A percentile compares a stretch with the other conserved stretches of the same genome.
Conservation (phyloP, 768 basidiomycete species). For the Boletellus sp. region DNA sequence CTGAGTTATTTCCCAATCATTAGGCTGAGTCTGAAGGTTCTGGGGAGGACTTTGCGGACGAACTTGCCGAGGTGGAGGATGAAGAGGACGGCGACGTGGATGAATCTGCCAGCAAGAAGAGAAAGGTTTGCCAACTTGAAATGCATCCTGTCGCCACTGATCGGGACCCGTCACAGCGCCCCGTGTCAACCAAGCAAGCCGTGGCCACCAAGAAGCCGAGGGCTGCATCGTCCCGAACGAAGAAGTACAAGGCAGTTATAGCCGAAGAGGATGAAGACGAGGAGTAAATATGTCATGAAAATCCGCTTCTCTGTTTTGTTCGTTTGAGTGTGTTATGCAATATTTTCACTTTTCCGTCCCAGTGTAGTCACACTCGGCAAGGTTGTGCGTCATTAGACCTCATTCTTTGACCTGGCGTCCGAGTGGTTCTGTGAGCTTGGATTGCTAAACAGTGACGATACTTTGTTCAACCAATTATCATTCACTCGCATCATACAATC, state of each 20-base stretch:
- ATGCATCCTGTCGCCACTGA: not conserved
- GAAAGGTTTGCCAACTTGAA: conserved; percentile 48
- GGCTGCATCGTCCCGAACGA: conserved; percentile 26
- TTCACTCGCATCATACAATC: too few relatives aligned
- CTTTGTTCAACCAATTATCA: too few relatives aligned
- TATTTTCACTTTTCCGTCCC: not conserved
- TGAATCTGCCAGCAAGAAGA: conserved; percentile 51
- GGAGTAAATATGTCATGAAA: conserved; percentile 14
- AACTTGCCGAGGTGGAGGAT: conserved; percentile 44
- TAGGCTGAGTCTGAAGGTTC: conserved; percentile 38
- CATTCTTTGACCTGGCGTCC: too few relatives aligned
- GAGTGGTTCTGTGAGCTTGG: not conserved
- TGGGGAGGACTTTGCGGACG: conserved; percentile 47
- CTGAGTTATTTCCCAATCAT: not conserved
- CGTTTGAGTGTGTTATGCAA: not conserved
- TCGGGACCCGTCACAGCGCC: conserved; percentile 33
- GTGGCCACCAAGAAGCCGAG: conserved; percentile 40
- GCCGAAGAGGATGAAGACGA: conserved; percentile 43
- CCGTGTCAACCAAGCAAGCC: conserved; percentile 42
- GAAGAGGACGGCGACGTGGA: conserved; percentile 43
- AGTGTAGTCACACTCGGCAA: conserved; percentile 6
- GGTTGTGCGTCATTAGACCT: not conserved
- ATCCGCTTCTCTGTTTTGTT: conserved; percentile 4
- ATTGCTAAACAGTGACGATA: too few relatives aligned
- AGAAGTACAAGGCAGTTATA: conserved; percentile 45